Evolutionary conservation across 139 green algal species (phyloP).

Genomic region (Volvox africanus): DNA sequence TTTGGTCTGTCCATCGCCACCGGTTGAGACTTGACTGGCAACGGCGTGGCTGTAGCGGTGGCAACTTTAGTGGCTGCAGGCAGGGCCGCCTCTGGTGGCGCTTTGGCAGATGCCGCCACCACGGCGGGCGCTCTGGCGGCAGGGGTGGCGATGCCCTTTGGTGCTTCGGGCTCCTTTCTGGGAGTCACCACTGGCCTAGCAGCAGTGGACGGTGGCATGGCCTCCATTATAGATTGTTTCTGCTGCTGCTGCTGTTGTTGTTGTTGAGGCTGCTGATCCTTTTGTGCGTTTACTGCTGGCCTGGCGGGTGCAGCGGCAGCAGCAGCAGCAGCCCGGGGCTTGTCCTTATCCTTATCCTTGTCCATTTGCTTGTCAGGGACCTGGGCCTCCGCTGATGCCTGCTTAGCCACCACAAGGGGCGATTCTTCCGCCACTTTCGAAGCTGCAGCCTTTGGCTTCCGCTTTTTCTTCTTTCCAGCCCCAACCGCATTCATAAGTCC

Average conservation of each 20-base stretch:
- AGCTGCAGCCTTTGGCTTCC: background rate
- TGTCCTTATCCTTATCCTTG: background rate
- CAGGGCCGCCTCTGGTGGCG: background rate
- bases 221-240: background rate
- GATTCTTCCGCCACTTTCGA: background rate
- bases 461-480: background rate
- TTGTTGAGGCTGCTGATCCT: background rate
- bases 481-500: conserved; percentile 10
- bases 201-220: background rate
- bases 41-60: background rate
- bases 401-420: background rate
- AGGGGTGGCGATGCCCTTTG: background rate
- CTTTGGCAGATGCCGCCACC: background rate
- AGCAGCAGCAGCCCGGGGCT: background rate
- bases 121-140: background rate
- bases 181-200: background rate
- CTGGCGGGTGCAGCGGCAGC: background rate
- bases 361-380: too few relatives aligned
- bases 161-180: background rate
- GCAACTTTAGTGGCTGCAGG: background rate
- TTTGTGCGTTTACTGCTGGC: background rate
- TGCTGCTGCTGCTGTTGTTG: background rate
- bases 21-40: background rate
- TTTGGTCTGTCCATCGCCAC: background rate
- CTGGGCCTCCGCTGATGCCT: background rate